Evolutionary conservation across 1,139 yeast species (phyloP).

Genomic region (Diutina rugosa): DNA sequence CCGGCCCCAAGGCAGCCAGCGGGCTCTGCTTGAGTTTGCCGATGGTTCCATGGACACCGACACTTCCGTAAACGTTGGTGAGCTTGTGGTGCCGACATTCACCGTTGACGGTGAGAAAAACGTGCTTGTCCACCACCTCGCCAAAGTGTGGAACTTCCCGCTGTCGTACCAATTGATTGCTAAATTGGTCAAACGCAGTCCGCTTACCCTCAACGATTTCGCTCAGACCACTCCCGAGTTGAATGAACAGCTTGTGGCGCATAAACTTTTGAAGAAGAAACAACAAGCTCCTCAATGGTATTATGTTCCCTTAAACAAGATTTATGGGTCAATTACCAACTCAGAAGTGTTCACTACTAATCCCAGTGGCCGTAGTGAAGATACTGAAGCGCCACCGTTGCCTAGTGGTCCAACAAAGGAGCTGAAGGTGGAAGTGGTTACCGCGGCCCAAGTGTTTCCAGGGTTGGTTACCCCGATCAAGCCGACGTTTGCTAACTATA

Average conservation of each 20-base stretch:
- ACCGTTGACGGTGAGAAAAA: constrained; percentile 6
- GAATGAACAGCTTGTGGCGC: constrained; percentile 13
- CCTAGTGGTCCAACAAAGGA: background rate
- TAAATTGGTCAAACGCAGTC: constrained; percentile 13
- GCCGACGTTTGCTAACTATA: background rate
- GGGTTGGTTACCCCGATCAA: background rate
- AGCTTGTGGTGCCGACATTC: constrained; percentile 4
- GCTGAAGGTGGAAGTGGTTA: background rate
- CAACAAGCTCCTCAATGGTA: constrained; percentile 14
- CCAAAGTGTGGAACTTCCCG: constrained; percentile 26
- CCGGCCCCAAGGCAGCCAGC: background rate
- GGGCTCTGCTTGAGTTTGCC: background rate
- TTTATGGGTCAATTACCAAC: constrained; percentile 11
- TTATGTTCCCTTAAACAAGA: constrained; percentile 13
- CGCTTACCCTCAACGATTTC: constrained; percentile 12
- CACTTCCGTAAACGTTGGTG: background rate
- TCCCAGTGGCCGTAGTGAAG: background rate
- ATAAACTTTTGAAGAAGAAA: constrained; percentile 10
- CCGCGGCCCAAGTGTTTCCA: background rate
- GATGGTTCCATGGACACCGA: background rate
- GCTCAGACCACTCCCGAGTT: constrained; percentile 11
- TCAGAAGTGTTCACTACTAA: background rate
- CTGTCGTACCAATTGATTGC: constrained; percentile 29
- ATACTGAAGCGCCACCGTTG: background rate
- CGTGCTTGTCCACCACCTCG: constrained; percentile 21